Conservation (phyloP, 1,284 basidiomycete species). For the Ceratobasidium sp. region DNA sequence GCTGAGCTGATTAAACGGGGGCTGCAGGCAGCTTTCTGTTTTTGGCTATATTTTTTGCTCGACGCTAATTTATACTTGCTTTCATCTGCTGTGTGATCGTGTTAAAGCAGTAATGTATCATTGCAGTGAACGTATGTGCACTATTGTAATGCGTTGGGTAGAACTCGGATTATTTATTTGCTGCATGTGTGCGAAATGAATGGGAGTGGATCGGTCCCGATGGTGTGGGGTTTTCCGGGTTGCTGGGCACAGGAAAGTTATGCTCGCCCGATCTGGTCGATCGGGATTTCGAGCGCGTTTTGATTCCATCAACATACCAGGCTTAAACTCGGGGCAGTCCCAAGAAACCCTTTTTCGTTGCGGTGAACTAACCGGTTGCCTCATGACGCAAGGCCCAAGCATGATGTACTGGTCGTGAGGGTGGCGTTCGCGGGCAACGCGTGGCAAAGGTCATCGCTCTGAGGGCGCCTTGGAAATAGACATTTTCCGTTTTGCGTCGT, state of each 20-base stretch:
- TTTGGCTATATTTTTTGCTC: background rate
- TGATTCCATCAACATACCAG: conserved; percentile 23
- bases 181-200: background rate
- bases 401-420: background rate
- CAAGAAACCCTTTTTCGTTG: background rate
- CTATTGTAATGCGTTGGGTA: conserved; percentile 15
- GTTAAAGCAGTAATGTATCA: conserved; percentile 14
- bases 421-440: background rate
- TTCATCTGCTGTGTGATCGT: conserved; percentile 30
- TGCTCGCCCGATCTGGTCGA: conserved; percentile 24
- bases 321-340: background rate
- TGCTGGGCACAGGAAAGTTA: conserved; percentile 10
- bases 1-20: background rate
- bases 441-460: background rate
- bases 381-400: background rate
- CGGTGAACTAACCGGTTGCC: background rate
- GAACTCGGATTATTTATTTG: conserved; percentile 11
- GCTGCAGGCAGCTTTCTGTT: background rate
- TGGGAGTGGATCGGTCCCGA: background rate
- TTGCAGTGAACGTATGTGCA: conserved; percentile 9
- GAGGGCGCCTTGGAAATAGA: background rate
- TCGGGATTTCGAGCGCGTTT: conserved; percentile 24
- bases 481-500: background rate
- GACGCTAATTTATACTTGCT: conserved; percentile 39
- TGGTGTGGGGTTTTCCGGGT: conserved; percentile 9